These are phyloP conservation scores for Calocybe gangraenosa DNA, from an alignment of 768 basidiomycete genomes.

Conservation along the genomic window DNA sequence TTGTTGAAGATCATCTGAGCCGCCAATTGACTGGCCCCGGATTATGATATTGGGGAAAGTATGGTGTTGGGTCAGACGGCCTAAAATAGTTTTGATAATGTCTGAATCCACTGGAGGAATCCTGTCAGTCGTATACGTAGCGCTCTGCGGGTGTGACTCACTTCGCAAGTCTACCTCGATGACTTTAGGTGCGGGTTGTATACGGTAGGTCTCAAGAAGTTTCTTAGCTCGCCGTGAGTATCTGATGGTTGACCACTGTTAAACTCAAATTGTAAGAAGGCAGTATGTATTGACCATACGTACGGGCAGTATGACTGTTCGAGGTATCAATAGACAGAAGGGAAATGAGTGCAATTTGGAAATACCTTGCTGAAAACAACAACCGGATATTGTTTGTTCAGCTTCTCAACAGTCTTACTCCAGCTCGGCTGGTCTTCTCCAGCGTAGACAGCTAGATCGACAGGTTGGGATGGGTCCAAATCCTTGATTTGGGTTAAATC, in stretches of 20 bases:
- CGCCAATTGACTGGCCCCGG: constrained; percentile 59
- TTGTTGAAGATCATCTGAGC: constrained; percentile 54
- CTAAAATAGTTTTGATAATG: constrained; percentile 61
- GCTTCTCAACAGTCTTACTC: constrained; percentile 32
- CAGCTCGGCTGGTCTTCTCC: constrained; percentile 38
- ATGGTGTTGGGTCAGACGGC: constrained; percentile 57
- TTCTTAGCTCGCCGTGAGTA: constrained; percentile 59
- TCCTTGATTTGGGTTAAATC: constrained; percentile 33
- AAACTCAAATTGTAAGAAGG: background rate
- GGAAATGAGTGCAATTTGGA: constrained; percentile 2
- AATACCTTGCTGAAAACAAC: constrained; percentile 81
- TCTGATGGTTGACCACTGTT: constrained; percentile 28
- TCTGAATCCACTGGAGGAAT: constrained; percentile 48
- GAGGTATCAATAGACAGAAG: background rate
- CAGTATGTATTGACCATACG: constrained; percentile 30
- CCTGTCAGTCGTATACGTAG: background rate
- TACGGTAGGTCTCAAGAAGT: constrained; percentile 56
- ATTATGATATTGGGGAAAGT: constrained; percentile 80
- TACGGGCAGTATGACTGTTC: constrained; percentile 72
- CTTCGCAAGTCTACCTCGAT: constrained; percentile 76
- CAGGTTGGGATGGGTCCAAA: constrained; percentile 42
- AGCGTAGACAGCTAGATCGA: constrained; percentile 54
- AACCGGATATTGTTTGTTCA: constrained; percentile 55
- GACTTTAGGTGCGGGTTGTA: constrained; percentile 61
- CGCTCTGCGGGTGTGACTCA: constrained; percentile 19